Base-by-base conservation (phyloP, 805 yeast species). In the Wickerhamiella sergipiensis region DNA sequence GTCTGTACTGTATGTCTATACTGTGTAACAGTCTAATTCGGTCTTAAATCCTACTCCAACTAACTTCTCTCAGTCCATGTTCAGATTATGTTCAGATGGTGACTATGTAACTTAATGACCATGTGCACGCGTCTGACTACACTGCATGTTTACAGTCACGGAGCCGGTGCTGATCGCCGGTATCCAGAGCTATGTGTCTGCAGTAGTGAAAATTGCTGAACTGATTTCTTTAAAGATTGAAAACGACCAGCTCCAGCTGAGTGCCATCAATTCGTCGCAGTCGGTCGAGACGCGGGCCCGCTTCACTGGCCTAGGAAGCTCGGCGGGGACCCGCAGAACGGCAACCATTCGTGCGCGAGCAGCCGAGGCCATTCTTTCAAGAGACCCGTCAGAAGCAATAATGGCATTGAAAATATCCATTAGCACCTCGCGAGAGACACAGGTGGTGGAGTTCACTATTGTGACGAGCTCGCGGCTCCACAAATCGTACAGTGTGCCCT, bases 311-410 rank as follows among this genome's bases (percentile, higher is more conserved):
- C 47, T 48, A 3, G 51, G 44, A 6, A 40, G 38, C 23, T 33
- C 18, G 10, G 33, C 7, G 40, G 43, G 43, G 19, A 21, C 48
- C 7, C 45, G 21, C 19, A 44, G 54, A 21, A 38, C 42, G 5
- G 55, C 58, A 38, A 58, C 52, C 47, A 43, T 59, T 21, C 57
- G 54, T 45, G 44, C 61, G 39, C 54, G 54, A 49, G 53, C 49
- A 21, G 43, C 57, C 43, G 50, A 48, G 9, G 48, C 58, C 6
- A 54, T 59, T 12, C 57, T 59, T 45, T 33, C 46, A 1, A 52
- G 50, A 3, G 40, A 36, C 9, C 19, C 40, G 8, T n/a, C 19
- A n/a, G 40, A 36, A 5, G 18, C 40, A n/a, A 36, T 36, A 15
- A 5, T 6, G 19, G 17, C 40, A 3, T 9, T 36, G 7, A n/a